Evolutionary conservation across 2,329 filamentous ascomycete genomes (phyloP).

Genomic region (Xylaria sp.): DNA sequence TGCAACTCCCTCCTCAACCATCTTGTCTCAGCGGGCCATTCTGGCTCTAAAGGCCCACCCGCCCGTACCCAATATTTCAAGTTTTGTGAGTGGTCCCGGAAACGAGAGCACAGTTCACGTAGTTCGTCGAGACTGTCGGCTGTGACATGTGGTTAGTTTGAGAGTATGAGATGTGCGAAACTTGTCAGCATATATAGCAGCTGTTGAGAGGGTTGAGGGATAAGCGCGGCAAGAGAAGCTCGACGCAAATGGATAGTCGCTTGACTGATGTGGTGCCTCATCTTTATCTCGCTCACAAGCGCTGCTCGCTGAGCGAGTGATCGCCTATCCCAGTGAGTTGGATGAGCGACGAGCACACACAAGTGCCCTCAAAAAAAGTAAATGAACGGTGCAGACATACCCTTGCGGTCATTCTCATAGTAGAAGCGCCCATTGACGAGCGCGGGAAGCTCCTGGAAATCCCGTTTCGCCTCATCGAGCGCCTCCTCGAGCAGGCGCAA

Average conservation of each 20-base stretch:
- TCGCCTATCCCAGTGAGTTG: neutral
- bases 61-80: slow-evolving; percentile 66
- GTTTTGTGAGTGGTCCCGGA: slow-evolving; percentile 60
- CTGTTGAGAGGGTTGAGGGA: neutral
- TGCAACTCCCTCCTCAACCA: slow-evolving; percentile 63
- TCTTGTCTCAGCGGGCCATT: slow-evolving; percentile 66
- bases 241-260: neutral
- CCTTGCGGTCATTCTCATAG: slow-evolving; percentile 67
- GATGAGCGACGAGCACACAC: slow-evolving; percentile 2
- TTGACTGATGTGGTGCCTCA: slow-evolving; percentile 19
- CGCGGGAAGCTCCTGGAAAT: slow-evolving; percentile 68
- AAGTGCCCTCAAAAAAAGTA: slow-evolving; percentile 3
- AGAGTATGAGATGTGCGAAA: neutral
- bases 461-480: slow-evolving; percentile 69
- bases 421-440: slow-evolving; percentile 67
- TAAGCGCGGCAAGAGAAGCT: neutral
- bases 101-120: slow-evolving; percentile 57
- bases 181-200: neutral
- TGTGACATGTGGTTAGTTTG: slow-evolving; percentile 45
- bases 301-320: neutral
- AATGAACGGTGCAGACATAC: slow-evolving; percentile 53
- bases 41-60: slow-evolving; percentile 66
- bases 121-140: slow-evolving; percentile 66
- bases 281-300: slow-evolving; percentile 4
- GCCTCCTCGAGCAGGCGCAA: slow-evolving; percentile 64